Evolutionary conservation across 208 protist genomes (phyloP), one percentile per base, ranked within the genome.

Genomic region (Leishmania guyanensis): DNA sequence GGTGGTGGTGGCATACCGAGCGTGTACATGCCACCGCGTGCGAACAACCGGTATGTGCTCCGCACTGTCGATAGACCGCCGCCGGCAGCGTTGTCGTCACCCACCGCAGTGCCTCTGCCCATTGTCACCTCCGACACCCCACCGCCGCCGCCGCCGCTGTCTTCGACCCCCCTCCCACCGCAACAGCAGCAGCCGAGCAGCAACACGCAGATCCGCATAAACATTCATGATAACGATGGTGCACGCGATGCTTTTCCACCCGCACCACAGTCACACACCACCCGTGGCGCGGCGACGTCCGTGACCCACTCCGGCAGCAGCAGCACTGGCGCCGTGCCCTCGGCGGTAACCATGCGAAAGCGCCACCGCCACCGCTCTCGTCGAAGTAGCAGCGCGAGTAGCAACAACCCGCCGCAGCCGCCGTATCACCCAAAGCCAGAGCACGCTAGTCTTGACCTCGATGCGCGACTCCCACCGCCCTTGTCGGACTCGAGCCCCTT

Each of bases 11-110:
- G 39, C 29, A 20, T 46, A 33, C 39, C 39, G 16, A 58, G 76
- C 26, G 86, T 93, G 26, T 93, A 93, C 76, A 89, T 95, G 81
- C 88, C 88, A 46, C 94, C 94, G 6, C 90, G 91, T 29, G 85
- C 85, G 36, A 97, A 97, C 81, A 89, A 94, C 66, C 89, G 94
- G n/a, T 97, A 94, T 77, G 81, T 95, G 36, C 71, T 89, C 78
- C 78, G 83, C 66, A 66, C 58, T 43, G 17, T 22, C 43, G 43
- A 62, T 51, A 78, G 50, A n/a, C 64, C 50, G 50, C 69, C 1
- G 69, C 51, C 65, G 69, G 62, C 33, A n/a, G 29, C 26, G 29
- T 62, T 20, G 16, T 17, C 76, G 54, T 54, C 62, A 60, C 39
- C 73, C 43, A 3, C 43, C 4, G 43, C 43, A 65, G 72, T 48